Conservation (phyloP, 164 flowering plant species). For the Echeveria elegans region DNA sequence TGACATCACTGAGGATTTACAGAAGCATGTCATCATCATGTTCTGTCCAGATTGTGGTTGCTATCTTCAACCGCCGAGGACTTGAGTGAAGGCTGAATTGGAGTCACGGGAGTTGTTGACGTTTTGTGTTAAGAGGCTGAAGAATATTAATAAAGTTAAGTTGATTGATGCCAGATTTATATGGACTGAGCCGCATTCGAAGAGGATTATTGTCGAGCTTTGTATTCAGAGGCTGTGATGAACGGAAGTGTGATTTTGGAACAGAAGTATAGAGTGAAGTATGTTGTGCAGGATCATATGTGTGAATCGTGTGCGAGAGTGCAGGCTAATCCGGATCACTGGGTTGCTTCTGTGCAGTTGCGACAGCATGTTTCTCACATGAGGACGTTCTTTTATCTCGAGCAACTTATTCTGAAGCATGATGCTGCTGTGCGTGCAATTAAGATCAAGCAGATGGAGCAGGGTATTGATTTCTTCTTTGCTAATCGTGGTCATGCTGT, state of each 20-base stretch:
- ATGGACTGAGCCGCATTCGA: no score
- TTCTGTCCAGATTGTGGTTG: conserved; percentile 44
- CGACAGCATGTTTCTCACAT: conserved; percentile 55
- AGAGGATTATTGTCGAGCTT: conserved; percentile 46
- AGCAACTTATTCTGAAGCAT: no score
- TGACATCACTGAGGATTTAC: conserved; percentile 60
- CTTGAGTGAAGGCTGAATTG: conserved; percentile 46
- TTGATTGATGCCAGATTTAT: conserved; percentile 45
- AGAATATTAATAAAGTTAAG: conserved; percentile 39
- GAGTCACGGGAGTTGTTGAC: conserved; percentile 51
- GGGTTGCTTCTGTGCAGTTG: conserved; percentile 56
- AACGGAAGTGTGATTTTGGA: conserved; percentile 40
- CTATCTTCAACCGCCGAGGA: conserved; percentile 54
- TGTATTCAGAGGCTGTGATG: conserved; percentile 46
- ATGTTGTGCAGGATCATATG: conserved; percentile 48
- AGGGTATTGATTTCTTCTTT: conserved; percentile 64
- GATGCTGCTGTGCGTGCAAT: conserved; percentile 45
- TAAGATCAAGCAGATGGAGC: conserved; percentile 47
- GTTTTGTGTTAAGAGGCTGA: conserved; percentile 49
- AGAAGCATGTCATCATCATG: conserved; percentile 36
- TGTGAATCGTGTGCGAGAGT: conserved; percentile 55
- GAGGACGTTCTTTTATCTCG: conserved; percentile 57
- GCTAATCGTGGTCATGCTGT: conserved; percentile 41
- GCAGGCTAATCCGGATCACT: conserved; percentile 57
- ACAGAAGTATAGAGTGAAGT: conserved; percentile 44